Conservation (phyloP, 306 rosid species). For the Cicer arietinum region DNA sequence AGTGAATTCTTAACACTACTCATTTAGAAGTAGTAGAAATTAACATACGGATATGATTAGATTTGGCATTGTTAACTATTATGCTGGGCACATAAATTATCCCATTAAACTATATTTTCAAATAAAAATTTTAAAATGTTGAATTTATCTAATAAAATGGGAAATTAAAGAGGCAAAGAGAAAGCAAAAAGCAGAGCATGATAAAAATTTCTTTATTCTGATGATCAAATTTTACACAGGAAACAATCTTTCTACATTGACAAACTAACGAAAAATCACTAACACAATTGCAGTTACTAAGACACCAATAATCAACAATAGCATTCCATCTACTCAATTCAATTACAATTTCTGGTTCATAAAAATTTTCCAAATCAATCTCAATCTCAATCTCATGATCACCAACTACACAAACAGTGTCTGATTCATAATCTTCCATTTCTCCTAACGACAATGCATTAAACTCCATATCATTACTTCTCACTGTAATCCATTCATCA, state of each 20-base stretch:
- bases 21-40: too few relatives aligned
- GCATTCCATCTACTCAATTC: conserved; percentile 35
- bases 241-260: conserved; percentile 35
- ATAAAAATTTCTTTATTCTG: conserved; percentile 8
- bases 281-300: background rate
- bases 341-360: conserved; percentile 26
- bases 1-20: too few relatives aligned
- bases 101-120: background rate
- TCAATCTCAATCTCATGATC: background rate
- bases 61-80: too few relatives aligned
- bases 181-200: conserved; percentile 28
- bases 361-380: conserved; percentile 8
- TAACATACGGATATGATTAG: too few relatives aligned
- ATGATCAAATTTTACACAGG: conserved; percentile 31
- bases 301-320: conserved; percentile 24
- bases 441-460: conserved; percentile 28
- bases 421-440: conserved; percentile 17
- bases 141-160: conserved; percentile 15
- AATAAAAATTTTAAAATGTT: background rate
- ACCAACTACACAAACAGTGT: background rate
- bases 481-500: conserved; percentile 72
- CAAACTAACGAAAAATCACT: conserved; percentile 22
- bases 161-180: conserved; percentile 5
- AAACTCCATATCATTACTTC: conserved; percentile 49
- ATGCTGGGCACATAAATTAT: background rate